Evolutionary conservation across 805 yeast genomes (phyloP), one percentile per base, ranked within the genome.

Genomic region (Suhomyces sp.): DNA sequence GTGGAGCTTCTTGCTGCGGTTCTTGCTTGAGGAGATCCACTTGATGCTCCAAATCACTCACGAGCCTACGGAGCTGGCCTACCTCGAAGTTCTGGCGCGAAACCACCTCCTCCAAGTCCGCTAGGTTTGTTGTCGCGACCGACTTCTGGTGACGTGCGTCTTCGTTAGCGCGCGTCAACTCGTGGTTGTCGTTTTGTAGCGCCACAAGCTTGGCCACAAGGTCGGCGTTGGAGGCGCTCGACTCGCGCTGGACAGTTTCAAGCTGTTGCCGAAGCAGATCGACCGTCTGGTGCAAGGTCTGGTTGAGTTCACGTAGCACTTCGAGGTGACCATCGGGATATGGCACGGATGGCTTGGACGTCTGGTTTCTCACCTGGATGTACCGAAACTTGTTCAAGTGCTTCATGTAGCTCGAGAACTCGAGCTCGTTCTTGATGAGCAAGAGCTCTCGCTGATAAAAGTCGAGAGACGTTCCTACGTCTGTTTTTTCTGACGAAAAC

Each of bases 361-460:
- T 42, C 19, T 52, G 42, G 9, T 58, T 40, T 48, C 61, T 63
- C 19, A 60, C 46, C 35, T 57, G 53, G 7, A 64, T 51, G 48
- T 64, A 65, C 19, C 51, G 51, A 33, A 53, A 70, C 57, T 78
- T 77, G 51, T 72, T 73, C 54, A 81, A 70, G 48, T 78, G 72
- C 47, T 79, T 80, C 58, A 83, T 61, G 63, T 81, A 84, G 47
- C 77, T 74, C 3, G 82, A 72, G 59, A 86, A 86, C 47, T 84
- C 86, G 38, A 83, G 69, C 61, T 86, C 90, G 63, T 86, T 86
- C 49, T 77, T 77, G 53, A 76, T 59, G 36, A 85, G 70, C 51
- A 85, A 63, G 13, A 85, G 67, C 60, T 86, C 89, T 52, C 89
- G 71, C 51, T 81, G 81, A 54, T 80, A 83, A 57, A 76, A 83